Evolutionary conservation across 805 yeast species (phyloP).

Genomic region (Candida boleticola): DNA sequence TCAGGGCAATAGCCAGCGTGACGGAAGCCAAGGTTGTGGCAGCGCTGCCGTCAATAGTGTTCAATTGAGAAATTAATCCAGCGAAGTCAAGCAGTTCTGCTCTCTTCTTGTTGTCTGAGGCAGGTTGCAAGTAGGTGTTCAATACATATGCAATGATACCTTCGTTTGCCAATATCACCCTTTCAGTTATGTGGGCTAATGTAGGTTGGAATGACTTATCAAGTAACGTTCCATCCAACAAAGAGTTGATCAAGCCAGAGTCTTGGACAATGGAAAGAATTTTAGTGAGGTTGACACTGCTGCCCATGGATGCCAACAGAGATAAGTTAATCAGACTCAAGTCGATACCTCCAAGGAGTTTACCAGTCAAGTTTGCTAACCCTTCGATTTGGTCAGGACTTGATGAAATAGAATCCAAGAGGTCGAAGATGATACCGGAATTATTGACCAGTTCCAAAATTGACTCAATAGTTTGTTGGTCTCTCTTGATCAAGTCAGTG

Average conservation of each 20-base stretch:
- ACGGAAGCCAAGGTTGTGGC: conserved; percentile 14
- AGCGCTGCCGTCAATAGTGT: conserved; percentile 7
- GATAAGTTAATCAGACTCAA: conserved; percentile 1
- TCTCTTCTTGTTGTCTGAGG: conserved; percentile 12
- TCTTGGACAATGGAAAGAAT: conserved; percentile 21
- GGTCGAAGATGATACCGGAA: conserved; percentile 32
- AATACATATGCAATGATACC: conserved; percentile 22
- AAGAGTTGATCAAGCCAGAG: conserved; percentile 34
- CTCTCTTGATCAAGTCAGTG: conserved; percentile 16
- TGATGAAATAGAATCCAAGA: conserved; percentile 35
- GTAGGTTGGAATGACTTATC: conserved; percentile 32
- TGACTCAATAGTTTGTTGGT: conserved; percentile 21
- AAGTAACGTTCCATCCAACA: conserved; percentile 37
- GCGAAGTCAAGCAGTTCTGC: neutral
- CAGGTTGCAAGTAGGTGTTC: conserved; percentile 6
- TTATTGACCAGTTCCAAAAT: conserved; percentile 25
- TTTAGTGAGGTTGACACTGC: conserved; percentile 18
- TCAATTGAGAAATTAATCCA: conserved; percentile 2
- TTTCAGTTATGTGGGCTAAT: conserved; percentile 28
- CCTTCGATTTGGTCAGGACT: conserved; percentile 23
- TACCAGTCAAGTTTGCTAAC: conserved; percentile 32
- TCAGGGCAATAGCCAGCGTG: neutral
- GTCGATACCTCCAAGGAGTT: neutral
- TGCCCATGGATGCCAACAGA: neutral
- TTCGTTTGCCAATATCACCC: conserved; percentile 31